These are phyloP conservation scores for Trametes elegans DNA, from an alignment of 768 basidiomycete species.

Conservation along the genomic window DNA sequence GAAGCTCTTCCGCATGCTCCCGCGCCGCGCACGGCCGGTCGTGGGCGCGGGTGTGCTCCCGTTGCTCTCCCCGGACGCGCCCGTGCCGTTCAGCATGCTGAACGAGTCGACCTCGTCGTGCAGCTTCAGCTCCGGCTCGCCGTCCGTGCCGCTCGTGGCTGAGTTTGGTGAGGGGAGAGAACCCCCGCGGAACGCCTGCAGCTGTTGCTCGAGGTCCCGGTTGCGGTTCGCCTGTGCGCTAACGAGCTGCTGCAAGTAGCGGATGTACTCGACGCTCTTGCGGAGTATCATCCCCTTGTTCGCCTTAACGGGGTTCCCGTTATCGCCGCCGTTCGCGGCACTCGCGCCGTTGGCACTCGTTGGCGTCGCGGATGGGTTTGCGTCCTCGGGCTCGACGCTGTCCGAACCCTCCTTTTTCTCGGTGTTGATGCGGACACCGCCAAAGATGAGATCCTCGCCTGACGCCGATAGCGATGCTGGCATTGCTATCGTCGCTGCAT, in stretches of 20 bases:
- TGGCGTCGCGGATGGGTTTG: constrained; percentile 11
- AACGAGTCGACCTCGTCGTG: constrained; percentile 29
- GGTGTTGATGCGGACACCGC: constrained; percentile 20
- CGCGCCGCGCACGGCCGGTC: constrained; percentile 23
- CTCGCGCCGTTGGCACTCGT: constrained; percentile 17
- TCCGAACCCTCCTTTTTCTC: constrained; percentile 30
- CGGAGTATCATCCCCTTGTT: constrained; percentile 94
- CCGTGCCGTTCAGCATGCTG: constrained; percentile 9
- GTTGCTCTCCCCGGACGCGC: not conserved
- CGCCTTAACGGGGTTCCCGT: constrained; percentile 66
- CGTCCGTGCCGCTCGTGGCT: constrained; percentile 15
- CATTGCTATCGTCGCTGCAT: constrained; percentile 27
- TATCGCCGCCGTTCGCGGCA: constrained; percentile 27
- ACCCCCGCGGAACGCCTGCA: constrained; percentile 43
- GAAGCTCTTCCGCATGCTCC: constrained; percentile 23
- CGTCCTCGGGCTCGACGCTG: constrained; percentile 23
- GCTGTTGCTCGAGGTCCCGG: constrained; percentile 73
- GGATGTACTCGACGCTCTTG: constrained; percentile 57
- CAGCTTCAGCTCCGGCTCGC: constrained; percentile 26
- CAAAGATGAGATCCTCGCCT: constrained; percentile 27
- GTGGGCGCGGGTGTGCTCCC: not conserved
- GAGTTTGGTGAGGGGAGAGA: not conserved
- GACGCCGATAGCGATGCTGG: constrained; percentile 25
- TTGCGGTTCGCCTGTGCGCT: constrained; percentile 76
- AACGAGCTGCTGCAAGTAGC: constrained; percentile 83